Conservation (phyloP, 2,329 filamentous ascomycete species). For the Cyphellophora attinorum region DNA sequence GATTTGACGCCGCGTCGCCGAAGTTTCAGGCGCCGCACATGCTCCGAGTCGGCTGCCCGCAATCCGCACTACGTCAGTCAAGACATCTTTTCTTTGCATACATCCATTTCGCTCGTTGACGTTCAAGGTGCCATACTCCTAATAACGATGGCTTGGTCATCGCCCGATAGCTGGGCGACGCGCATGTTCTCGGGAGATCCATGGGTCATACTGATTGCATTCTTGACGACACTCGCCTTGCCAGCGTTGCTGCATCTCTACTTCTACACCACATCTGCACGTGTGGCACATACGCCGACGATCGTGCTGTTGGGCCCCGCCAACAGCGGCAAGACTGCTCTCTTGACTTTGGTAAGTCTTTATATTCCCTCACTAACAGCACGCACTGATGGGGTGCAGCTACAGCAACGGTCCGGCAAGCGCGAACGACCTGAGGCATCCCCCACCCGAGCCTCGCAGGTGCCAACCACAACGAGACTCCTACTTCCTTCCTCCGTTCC, state of each 20-base stretch:
- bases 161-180: slow-evolving; percentile 28
- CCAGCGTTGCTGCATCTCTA: slow-evolving; percentile 70
- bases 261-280: slow-evolving; percentile 57
- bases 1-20: no score
- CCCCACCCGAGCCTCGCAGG: slow-evolving; percentile 55
- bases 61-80: no score
- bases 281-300: slow-evolving; percentile 59
- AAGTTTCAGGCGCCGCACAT: no score
- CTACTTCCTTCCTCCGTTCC: slow-evolving; percentile 43
- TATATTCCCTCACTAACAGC: slow-evolving; percentile 29
- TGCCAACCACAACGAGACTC: slow-evolving; percentile 46
- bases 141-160: slow-evolving; percentile 26
- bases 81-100: no score
- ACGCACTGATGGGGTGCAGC: no score
- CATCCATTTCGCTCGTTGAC: no score
- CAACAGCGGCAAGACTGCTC: slow-evolving; percentile 76
- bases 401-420: slow-evolving; percentile 35
- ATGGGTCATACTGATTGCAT: slow-evolving; percentile 51
- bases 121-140: no score
- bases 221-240: slow-evolving; percentile 60
- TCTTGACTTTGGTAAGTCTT: slow-evolving; percentile 61
- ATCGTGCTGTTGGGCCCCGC: slow-evolving; percentile 75
- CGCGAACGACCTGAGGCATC: slow-evolving; percentile 48
- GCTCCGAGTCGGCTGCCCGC: no score
- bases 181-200: slow-evolving; percentile 33